Evolutionary conservation across 2,329 filamentous ascomycete species (phyloP), one percentile per base, ranked within the genome.

Genomic region (Xylariaceae sp.): DNA sequence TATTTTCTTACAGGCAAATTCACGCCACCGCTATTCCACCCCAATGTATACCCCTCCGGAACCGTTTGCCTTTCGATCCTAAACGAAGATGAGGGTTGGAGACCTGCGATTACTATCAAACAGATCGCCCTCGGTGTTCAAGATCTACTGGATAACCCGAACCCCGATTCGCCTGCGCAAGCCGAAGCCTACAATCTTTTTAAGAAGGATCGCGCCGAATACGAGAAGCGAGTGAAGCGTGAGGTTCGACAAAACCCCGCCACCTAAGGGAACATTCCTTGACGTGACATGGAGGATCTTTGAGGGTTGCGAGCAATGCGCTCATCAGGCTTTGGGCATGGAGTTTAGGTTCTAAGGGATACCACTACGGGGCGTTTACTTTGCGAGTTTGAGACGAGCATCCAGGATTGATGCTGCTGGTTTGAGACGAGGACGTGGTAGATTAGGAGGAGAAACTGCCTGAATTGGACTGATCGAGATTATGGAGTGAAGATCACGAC

Each of bases 21-120:
- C 72, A 86, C 89, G 0, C 95, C 95, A 11, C 94, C 95, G 19
- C 86, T 99, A 36, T 99, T 99, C 79, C 95, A 99, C 72, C 95
- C 95, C 0, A 99, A 99, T 74, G 95, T 99, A 66, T 99, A 99
- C 74, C 95, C 95, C 0, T 98, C 94, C 0, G 96, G 95, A 65
- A 99, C 95, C 44, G 95, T 99, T 61, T 99, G 95, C 73, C 84
- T 99, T 19, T 96, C 92, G 24, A 99, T 99, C 65, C 79, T 99
- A 65, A 99, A 98, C 77, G 96, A 99, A 75, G 95, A 99, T 69
- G 95, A 99, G 74, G 93, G 91, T 6, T 99, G 96, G 95, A 96
- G 96, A 75, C 96, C 95, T 1, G 94, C 95, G 6, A 99, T 99
- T 70, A 99, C 95, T 0, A 92, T 99, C 74, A 98, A 97, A 78